phyloP scores from a whole-genome alignment of 2,329 filamentous ascomycete species.

The Didymella pinodella region DNA sequence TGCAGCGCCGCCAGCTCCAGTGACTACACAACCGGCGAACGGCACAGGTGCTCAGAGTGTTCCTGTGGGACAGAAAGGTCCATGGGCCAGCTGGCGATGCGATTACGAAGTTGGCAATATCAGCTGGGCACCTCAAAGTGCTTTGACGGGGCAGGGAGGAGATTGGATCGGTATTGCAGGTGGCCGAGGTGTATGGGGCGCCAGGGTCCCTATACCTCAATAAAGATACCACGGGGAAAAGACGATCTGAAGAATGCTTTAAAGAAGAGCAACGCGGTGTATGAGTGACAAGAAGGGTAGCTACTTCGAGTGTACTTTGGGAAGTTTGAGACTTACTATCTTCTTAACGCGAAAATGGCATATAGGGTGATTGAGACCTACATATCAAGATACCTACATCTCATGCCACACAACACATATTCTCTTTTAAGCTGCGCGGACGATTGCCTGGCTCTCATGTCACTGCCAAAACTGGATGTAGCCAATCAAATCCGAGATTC shows the following conservation, averaged over 20 bases:
- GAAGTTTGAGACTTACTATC: not conserved
- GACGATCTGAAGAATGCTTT: not conserved
- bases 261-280: conserved; percentile 9
- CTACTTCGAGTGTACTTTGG: not conserved
- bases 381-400: conserved; percentile 6
- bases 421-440: not conserved
- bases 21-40: conserved; percentile 38
- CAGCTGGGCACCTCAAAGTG: conserved; percentile 79
- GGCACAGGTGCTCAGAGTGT: conserved; percentile 36
- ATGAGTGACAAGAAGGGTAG: conserved; percentile 9
- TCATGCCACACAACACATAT: not conserved
- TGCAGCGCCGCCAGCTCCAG: conserved; percentile 36
- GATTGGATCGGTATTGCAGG: conserved; percentile 87
- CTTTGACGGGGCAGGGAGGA: conserved; percentile 71
- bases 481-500: too few species aligned
- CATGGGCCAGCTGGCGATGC: conserved; percentile 81
- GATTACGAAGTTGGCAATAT: conserved; percentile 88
- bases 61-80: conserved; percentile 66
- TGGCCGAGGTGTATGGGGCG: conserved; percentile 82
- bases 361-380: conserved; percentile 6
- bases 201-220: conserved; percentile 57
- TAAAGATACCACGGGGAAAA: not conserved
- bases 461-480: too few species aligned
- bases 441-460: not conserved
- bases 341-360: conserved; percentile 9